Evolutionary conservation across 2,329 filamentous ascomycete genomes (phyloP).

Genomic region (Apiospora rasikravindrae): DNA sequence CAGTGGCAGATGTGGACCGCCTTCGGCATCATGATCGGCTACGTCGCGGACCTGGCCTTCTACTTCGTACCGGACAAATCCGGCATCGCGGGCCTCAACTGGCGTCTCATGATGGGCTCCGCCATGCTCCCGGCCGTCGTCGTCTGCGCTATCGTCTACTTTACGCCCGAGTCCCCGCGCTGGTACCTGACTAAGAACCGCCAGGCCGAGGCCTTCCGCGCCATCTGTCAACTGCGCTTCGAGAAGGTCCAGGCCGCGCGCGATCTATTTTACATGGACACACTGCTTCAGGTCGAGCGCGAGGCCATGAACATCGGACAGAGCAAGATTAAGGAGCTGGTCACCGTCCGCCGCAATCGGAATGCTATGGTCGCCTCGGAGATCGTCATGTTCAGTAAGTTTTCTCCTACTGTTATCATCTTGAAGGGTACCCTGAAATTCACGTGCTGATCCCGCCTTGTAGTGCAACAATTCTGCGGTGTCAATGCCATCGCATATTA

Average conservation of each 20-base stretch:
- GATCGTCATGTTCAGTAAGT: slow-evolving; percentile 64
- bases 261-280: slow-evolving; percentile 62
- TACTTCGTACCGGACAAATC: slow-evolving; percentile 58
- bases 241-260: slow-evolving; percentile 60
- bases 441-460: background rate
- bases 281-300: slow-evolving; percentile 61
- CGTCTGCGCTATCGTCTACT: slow-evolving; percentile 59
- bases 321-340: slow-evolving; percentile 59
- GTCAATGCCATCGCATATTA: slow-evolving; percentile 56
- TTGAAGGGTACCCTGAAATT: background rate
- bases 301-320: slow-evolving; percentile 54
- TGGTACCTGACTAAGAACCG: slow-evolving; percentile 53
- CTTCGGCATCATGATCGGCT: slow-evolving; percentile 63
- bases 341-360: slow-evolving; percentile 66
- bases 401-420: slow-evolving; percentile 42
- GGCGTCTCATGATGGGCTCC: slow-evolving; percentile 73
- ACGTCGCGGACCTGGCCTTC: slow-evolving; percentile 65
- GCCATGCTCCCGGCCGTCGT: slow-evolving; percentile 67
- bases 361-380: slow-evolving; percentile 64
- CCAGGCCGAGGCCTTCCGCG: slow-evolving; percentile 51
- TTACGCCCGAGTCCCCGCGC: slow-evolving; percentile 36
- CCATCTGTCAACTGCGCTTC: slow-evolving; percentile 53
- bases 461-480: slow-evolving; percentile 44
- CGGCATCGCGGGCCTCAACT: slow-evolving; percentile 62
- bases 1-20: slow-evolving; percentile 67